Evolutionary conservation across 2,329 filamentous ascomycete species (phyloP), one percentile per base, ranked within the genome.

Genomic region (Colletotrichum australisinense): DNA sequence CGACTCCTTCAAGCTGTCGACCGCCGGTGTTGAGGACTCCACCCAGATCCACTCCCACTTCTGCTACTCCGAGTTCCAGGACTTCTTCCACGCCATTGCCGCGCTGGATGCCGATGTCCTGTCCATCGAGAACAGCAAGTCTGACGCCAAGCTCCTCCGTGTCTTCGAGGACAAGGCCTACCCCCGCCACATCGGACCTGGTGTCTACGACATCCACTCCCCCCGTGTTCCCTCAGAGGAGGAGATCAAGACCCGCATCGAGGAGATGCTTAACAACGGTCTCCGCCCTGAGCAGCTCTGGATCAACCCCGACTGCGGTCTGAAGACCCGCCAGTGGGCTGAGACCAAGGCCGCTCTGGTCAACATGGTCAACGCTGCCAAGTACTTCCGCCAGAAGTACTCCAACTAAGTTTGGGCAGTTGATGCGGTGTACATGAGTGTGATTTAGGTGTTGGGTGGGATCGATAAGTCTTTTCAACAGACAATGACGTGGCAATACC

Each of bases 11-110:
- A 95, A 94, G 85, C 94, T 99, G 78, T 93, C 96, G 78, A 97
- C 95, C 80, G 92, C 95, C 74, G 97, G 95, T 84, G 96, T 99
- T 75, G 88, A 95, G 87, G 95, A 99, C 86, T 94, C 93, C 73
- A 99, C 97, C 78, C 97, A 99, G 91, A 98, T 99, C 86, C 97
- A 99, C 93, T 98, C 95, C 76, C 97, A 99, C 91, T 99, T 99
- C 94, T 99, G 97, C 87, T 99, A 99, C 93, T 98, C 97, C 66
- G 97, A 99, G 91, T 99, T 99, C 94, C 97, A 99, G 89, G 97
- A 99, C 90, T 99, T 99, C 92, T 99, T 99, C 95, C 95, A 98
- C 88, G 97, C 97, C 87, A 99, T 99, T 80, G 95, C 97, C 77
- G 96, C 97, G 75, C 93, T 99, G 77, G 97, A 99, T 84, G 96